Base-by-base conservation (phyloP, 1,284 basidiomycete species). In the Microbotryum lychnidis-dioicae region DNA sequence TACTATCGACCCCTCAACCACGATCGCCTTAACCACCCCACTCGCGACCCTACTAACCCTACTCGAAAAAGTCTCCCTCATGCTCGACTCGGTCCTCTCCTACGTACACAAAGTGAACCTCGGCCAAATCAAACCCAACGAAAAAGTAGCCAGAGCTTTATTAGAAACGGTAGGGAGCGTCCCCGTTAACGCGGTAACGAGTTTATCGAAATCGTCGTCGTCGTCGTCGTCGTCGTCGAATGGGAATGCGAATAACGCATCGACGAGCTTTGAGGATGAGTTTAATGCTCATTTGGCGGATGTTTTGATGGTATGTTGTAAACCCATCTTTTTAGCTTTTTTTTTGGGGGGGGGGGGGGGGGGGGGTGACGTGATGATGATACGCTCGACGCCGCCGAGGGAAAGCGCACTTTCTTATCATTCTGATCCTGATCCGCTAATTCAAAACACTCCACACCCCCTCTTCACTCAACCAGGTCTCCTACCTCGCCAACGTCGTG, bases 401-500 rank as follows among this genome's bases (percentile, higher is more conserved):
- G 27, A 27, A 27, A 27, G 27, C 27, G 27, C 25, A 25, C 27
- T 27, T 6, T 27, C 27, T 6, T 27, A 6, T 27, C 27, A 6
- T 27, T 6, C 27, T 25, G 3, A 27, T 27, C 27, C 27, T 27
- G 27, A 27, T 27, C 51, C 20, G 27, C 56, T 46, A 54, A 58
- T 54, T 74, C 20, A 21, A 31, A 23, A 23, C 23, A 23, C 23
- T 23, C 23, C 23, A 23, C 23, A 23, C 23, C 23, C 23, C 49
- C 23, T 49, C 33, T 56, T 55, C 61, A 58, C 55, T 74, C 20
- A 18, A 31, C 23, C 54, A 93, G 86, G 84, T 97, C 60, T 89
- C 90, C 50, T 98, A 97, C 79, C 81, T 98, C 69, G 87, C 91
- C 52, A 97, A 91, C 76, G 82, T 98, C 68, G 87, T 97, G 58